Base-by-base conservation (phyloP, 495 filamentous ascomycete genomes). In the Neurospora sp. region DNA sequence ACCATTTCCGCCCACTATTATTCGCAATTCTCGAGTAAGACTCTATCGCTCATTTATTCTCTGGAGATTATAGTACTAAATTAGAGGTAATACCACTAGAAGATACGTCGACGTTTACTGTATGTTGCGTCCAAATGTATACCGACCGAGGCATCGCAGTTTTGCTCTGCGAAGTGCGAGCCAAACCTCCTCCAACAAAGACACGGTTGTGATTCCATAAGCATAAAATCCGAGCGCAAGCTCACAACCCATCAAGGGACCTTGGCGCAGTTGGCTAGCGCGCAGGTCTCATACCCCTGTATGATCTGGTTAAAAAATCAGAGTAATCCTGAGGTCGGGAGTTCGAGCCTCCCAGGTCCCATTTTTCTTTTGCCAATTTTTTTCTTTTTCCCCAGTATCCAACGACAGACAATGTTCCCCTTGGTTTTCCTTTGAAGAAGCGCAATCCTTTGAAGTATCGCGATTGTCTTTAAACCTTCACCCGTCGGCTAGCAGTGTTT, bases 331-430 rank as follows among this genome's bases (percentile, higher is more conserved):
- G 70, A 75, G 74, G 71, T 75, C 74, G 74, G 72, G 74, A 75
- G 74, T 75, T 75, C 74, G 74, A 75, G 68, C 74, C 74, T 75
- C 74, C 72, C 74, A 73, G 35, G 74, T 75, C 46, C 41, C 74
- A 75, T 70, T 61, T 70, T 61, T 22, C 10, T 71, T 75, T 75
- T 75, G 53, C 27, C 27, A 18, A 66, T 35, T 18, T 66, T 61
- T 35, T 14, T 66, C 18, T 14, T 66, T 35, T 61, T 31, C 53
- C 22, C 53, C 20, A 59, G 0, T 20, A 27, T 14, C 20, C 20
- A 27, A 59, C 20, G 20, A 53, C 11, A 27, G 22, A 22, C 22
- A 3, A 53, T 53, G 46, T 1, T n/a, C 27, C 27, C 12, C 12
- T 4, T 35, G 5, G 6, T 31, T 48, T 22, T 48, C 20, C 1